A percentile compares a stretch with the other conserved stretches of the same genome.
Evolutionary conservation across 495 filamentous ascomycete genomes (phyloP).

Genomic region (Darksidea phi): DNA sequence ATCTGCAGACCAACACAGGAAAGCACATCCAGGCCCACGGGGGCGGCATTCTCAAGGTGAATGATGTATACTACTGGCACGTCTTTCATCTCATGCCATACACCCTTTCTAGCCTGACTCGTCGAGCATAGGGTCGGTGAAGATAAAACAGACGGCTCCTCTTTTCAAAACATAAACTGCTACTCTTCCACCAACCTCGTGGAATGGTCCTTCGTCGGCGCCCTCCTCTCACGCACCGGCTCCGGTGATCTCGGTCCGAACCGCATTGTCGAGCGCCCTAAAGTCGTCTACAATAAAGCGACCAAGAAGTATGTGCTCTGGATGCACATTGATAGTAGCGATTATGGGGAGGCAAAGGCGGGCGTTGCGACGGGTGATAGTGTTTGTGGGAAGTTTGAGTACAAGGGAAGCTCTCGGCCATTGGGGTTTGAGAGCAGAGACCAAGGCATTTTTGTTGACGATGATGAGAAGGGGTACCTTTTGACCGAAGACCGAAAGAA

Average conservation of each 20-base stretch:
- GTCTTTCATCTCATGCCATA: not conserved
- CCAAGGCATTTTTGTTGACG: conserved; percentile 61
- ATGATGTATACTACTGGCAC: conserved; percentile 49
- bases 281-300: conserved; percentile 59
- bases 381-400: conserved; percentile 61
- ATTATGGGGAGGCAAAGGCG: conserved; percentile 63
- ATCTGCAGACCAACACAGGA: conserved; percentile 40
- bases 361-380: conserved; percentile 59
- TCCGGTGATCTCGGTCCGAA: conserved; percentile 61
- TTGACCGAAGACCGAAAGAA: conserved; percentile 61
- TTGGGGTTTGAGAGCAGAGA: conserved; percentile 58
- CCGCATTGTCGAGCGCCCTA: conserved; percentile 64
- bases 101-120: not conserved
- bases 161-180: conserved; percentile 62
- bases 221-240: conserved; percentile 51
- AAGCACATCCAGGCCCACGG: conserved; percentile 62
- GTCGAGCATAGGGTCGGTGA: conserved; percentile 59
- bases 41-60: conserved; percentile 54
- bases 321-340: conserved; percentile 65
- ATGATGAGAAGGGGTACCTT: conserved; percentile 61
- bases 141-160: conserved; percentile 59
- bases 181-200: conserved; percentile 59
- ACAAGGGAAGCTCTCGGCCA: conserved; percentile 48
- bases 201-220: conserved; percentile 59
- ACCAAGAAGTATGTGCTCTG: conserved; percentile 58